These are phyloP conservation scores for Davidsoniella australis DNA, from an alignment of 2,329 filamentous ascomycete species.

Conservation along the genomic window DNA sequence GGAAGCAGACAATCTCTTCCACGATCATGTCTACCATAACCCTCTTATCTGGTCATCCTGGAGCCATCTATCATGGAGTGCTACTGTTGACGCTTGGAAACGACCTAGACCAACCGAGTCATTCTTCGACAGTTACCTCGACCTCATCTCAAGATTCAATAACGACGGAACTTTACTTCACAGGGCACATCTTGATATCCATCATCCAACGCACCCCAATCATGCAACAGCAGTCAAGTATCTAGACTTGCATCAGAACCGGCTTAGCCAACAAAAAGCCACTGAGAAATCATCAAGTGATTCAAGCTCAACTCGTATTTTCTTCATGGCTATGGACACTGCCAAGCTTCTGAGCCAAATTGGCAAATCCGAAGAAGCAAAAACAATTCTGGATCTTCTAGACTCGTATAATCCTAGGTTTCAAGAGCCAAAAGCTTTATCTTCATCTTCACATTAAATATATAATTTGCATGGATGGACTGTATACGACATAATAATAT, in stretches of 20 bases:
- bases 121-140: slow-evolving; percentile 36
- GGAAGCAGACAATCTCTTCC: slow-evolving; percentile 28
- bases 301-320: slow-evolving; percentile 7
- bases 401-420: not conserved
- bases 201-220: slow-evolving; percentile 35
- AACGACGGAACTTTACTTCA: slow-evolving; percentile 24
- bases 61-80: slow-evolving; percentile 31
- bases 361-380: slow-evolving; percentile 20
- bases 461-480: too few species aligned
- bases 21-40: slow-evolving; percentile 19
- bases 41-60: slow-evolving; percentile 26
- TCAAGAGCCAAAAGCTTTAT: too few species aligned
- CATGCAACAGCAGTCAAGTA: slow-evolving; percentile 30
- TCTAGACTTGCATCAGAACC: slow-evolving; percentile 18
- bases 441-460: too few species aligned
- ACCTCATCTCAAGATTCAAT: slow-evolving; percentile 26
- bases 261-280: not conserved
- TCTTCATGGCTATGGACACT: slow-evolving; percentile 19
- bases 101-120: slow-evolving; percentile 27
- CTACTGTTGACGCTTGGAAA: slow-evolving; percentile 33
- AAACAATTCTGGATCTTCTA: slow-evolving; percentile 17
- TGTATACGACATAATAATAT: not conserved
- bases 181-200: slow-evolving; percentile 35
- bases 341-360: slow-evolving; percentile 20
- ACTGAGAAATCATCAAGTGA: not conserved